A percentile compares a stretch with the other conserved stretches of the same genome.
These are phyloP conservation scores for Fonsecaea monophora DNA, from an alignment of 2,329 filamentous ascomycete genomes.

Conservation along the genomic window DNA sequence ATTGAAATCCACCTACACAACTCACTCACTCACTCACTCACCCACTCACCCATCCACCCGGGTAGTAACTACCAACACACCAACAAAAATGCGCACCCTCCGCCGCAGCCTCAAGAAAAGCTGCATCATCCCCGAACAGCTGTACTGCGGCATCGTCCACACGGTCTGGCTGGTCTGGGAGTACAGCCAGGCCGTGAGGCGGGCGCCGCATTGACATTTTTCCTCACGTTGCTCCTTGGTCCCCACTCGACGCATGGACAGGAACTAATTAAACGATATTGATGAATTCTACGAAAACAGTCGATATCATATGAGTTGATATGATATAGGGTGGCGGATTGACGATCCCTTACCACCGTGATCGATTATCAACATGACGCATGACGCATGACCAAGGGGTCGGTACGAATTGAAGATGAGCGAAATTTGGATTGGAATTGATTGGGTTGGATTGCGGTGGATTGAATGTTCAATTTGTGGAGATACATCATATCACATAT, in stretches of 20 bases:
- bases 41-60: too few species aligned
- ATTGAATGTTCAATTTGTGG: too few species aligned
- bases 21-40: too few species aligned
- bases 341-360: too few species aligned
- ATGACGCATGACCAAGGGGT: not conserved
- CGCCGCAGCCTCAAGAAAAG: conserved; percentile 10
- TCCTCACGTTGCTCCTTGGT: too few species aligned
- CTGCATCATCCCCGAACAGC: conserved; percentile 16
- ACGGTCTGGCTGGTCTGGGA: conserved; percentile 19
- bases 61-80: not conserved
- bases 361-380: too few species aligned
- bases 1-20: too few species aligned
- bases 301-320: too few species aligned
- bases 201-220: conserved; percentile 9
- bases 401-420: not conserved
- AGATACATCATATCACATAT: too few species aligned
- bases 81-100: conserved; percentile 13
- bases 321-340: too few species aligned
- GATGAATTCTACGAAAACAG: not conserved
- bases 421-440: too few species aligned
- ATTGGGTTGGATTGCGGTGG: too few species aligned
- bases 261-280: not conserved
- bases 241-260: not conserved
- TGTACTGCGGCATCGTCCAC: conserved; percentile 19
- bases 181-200: conserved; percentile 4